Percentiles rank a stretch among this genome's conserved stretches.
phyloP scores from a whole-genome alignment of 805 yeast species.

The Maudiozyma pseudohumilis region DNA sequence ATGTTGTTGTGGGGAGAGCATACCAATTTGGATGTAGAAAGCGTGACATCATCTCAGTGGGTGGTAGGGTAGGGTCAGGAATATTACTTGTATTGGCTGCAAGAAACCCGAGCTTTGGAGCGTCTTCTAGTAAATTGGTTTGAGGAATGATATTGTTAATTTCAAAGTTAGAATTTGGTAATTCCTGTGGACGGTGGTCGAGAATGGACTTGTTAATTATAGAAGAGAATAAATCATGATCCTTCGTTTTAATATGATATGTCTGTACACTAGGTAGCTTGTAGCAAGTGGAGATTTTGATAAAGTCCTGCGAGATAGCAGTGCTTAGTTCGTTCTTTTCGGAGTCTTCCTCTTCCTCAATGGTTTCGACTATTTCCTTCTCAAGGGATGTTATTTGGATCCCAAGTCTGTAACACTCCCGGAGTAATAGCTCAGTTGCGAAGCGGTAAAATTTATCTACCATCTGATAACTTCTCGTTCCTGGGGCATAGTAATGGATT shows the following conservation, averaged over 20 bases:
- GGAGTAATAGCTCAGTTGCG: slow-evolving; percentile 49
- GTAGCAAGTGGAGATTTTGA: slow-evolving; percentile 46
- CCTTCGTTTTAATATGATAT: slow-evolving; percentile 47
- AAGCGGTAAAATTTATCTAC: slow-evolving; percentile 57
- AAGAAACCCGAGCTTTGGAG: slow-evolving; percentile 37
- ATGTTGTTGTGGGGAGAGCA: slow-evolving; percentile 51
- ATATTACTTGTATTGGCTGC: slow-evolving; percentile 37
- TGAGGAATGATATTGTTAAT: slow-evolving; percentile 60
- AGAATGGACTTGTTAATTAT: slow-evolving; percentile 56
- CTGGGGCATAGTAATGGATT: slow-evolving; percentile 39
- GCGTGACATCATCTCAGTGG: slow-evolving; percentile 44
- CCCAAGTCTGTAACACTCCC: slow-evolving; percentile 46
- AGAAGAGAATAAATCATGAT: slow-evolving; percentile 73
- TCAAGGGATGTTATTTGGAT: slow-evolving; percentile 16
- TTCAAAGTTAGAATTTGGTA: slow-evolving; percentile 54
- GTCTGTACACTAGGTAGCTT: slow-evolving; percentile 54
- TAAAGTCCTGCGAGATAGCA: slow-evolving; percentile 47
- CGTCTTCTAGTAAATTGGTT: slow-evolving; percentile 24
- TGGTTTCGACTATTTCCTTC: slow-evolving; percentile 6
- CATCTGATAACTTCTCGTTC: slow-evolving; percentile 38
- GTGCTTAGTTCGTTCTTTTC: slow-evolving; percentile 27
- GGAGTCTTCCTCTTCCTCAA: slow-evolving; percentile 20
- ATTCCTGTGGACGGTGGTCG: slow-evolving; percentile 61
- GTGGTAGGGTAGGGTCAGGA: slow-evolving; percentile 41
- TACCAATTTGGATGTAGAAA: slow-evolving; percentile 57